Evolutionary conservation across 1,284 basidiomycete genomes (phyloP).

Genomic region (Leccinum pachyderme): DNA sequence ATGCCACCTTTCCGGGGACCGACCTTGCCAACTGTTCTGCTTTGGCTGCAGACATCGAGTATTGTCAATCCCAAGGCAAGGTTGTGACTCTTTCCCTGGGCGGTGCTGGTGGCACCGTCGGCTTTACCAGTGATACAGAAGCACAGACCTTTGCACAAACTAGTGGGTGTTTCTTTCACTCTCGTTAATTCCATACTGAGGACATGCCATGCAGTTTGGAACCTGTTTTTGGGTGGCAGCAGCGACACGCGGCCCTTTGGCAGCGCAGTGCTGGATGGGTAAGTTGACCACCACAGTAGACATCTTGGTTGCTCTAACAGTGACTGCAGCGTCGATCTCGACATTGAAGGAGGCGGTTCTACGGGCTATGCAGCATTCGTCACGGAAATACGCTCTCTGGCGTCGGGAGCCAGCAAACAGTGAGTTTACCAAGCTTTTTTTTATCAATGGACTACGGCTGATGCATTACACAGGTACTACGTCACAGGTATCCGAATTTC

Average conservation of each 20-base stretch:
- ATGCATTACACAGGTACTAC: constrained; percentile 46
- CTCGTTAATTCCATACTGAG: constrained; percentile 5
- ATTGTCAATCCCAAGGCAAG: constrained; percentile 65
- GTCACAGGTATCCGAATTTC: constrained; percentile 40
- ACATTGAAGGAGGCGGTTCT: constrained; percentile 61
- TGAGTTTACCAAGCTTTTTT: constrained; percentile 26
- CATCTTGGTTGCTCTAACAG: neutral
- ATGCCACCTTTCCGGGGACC: constrained; percentile 53
- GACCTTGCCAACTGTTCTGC: constrained; percentile 57
- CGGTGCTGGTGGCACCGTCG: constrained; percentile 56
- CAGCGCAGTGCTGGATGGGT: constrained; percentile 64
- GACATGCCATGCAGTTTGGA: constrained; percentile 43
- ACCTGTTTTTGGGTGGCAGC: constrained; percentile 59
- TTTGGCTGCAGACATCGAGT: constrained; percentile 55
- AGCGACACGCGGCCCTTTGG: constrained; percentile 56
- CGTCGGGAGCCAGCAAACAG: constrained; percentile 50
- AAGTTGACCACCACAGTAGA: constrained; percentile 10
- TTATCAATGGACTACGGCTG: neutral
- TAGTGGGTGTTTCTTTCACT: constrained; percentile 14
- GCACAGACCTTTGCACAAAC: constrained; percentile 54
- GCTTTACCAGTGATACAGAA: constrained; percentile 52
- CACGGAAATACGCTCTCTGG: constrained; percentile 47
- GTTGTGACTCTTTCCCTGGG: constrained; percentile 65
- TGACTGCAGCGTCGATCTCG: constrained; percentile 53
- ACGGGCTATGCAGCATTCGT: constrained; percentile 56